Conservation (phyloP, 2,329 filamentous ascomycete genomes). For the Penicillium thymicola region DNA sequence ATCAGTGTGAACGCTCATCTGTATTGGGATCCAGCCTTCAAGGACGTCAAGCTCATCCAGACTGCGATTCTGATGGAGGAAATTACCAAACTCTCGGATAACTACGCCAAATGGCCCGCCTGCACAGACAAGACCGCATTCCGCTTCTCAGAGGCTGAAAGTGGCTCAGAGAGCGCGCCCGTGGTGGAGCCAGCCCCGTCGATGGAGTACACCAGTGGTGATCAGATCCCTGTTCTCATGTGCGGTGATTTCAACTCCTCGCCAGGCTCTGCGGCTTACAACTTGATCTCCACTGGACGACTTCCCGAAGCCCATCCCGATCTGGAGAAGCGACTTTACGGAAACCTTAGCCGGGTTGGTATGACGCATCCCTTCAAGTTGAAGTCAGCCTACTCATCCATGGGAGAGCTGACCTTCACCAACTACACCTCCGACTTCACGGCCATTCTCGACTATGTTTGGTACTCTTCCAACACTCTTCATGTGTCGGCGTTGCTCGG, state of each 20-base stretch:
- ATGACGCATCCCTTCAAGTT: conserved; percentile 94
- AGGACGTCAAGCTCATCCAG: conserved; percentile 95
- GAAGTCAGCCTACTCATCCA: conserved; percentile 81
- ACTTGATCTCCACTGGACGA: conserved; percentile 77
- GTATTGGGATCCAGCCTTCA: conserved; percentile 86
- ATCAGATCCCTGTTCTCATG: conserved; percentile 84
- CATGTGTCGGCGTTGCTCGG: conserved; percentile 81
- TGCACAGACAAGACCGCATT: conserved; percentile 71
- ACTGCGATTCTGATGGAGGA: conserved; percentile 94
- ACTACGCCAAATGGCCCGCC: conserved; percentile 74
- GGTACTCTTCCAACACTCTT: conserved; percentile 89
- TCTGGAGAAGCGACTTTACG: conserved; percentile 77
- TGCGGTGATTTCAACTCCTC: conserved; percentile 97
- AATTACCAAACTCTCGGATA: conserved; percentile 79
- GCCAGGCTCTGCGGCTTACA: conserved; percentile 82
- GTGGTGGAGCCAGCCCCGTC: conserved; percentile 68
- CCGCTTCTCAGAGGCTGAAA: conserved; percentile 51
- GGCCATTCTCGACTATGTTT: conserved; percentile 94
- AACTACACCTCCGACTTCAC: conserved; percentile 95
- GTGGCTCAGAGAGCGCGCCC: conserved; percentile 43
- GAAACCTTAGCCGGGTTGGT: conserved; percentile 85
- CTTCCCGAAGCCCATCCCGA: conserved; percentile 77
- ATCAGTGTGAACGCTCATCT: conserved; percentile 94
- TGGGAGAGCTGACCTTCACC: conserved; percentile 86
- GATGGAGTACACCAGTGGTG: conserved; percentile 78